Base-by-base conservation (phyloP, 495 filamentous ascomycete genomes). In the Pyronema omphalodes region DNA sequence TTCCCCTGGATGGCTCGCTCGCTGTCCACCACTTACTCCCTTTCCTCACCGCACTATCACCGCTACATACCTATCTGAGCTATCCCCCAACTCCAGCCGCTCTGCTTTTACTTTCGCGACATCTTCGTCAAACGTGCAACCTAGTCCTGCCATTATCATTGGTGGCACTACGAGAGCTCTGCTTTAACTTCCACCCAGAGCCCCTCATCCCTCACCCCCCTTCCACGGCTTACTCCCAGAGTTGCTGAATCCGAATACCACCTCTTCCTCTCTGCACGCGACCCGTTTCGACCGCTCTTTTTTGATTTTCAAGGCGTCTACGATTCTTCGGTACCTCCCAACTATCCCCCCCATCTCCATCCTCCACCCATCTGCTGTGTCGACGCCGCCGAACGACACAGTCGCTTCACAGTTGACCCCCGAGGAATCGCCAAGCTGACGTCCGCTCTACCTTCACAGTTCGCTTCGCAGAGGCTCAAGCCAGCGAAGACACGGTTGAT, bases 401-500 rank as follows among this genome's bases (percentile, higher is more conserved):
- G 19, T 18, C 19, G 18, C 44, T 47, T 3, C 12, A 47, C 23
- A 47, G n/a, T 47, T 15, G 18, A 47, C 12, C 48, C 19, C 39
- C 48, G n/a, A n/a, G 44, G 18, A 64, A 60, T 44, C 55, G 53
- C 55, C 61, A 61, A 59, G 54, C 62, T 65, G 61, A 65, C 62
- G 61, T 61, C 60, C 58, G 54, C 51, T 56, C 53, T 55, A 35
- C 64, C 57, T 44, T 49, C 52, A 57, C 62, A 65, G 62, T 65
- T 65, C 47, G 53, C 62, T 54, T 65, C 62, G 55, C 58, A 64
- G 56, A 65, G 62, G 62, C 62, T 65, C 56, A 65, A 65, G 62
- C 62, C 62, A 58, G 62, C 62, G 14, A 61, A 60, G 54, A 65
- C 62, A 56, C 62, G 62, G 62, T 64, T 65, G 47, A 65, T 65